phyloP scores from a whole-genome alignment of 2,329 filamentous ascomycete species.

The Ascochyta koolunga region DNA sequence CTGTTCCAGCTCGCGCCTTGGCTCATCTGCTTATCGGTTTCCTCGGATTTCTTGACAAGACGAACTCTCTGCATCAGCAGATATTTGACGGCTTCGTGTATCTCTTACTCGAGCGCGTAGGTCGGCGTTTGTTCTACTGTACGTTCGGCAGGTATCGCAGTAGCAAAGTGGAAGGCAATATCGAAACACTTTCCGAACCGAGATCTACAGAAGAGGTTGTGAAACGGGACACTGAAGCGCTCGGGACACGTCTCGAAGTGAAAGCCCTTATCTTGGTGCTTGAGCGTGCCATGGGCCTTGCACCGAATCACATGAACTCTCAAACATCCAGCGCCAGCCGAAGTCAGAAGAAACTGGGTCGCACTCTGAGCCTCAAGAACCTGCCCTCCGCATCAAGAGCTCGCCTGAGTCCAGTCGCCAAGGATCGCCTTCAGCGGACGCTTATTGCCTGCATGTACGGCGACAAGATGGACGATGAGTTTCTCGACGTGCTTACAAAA shows the following conservation, averaged over 20 bases:
- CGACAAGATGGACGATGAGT: conserved; percentile 44
- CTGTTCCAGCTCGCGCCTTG: conserved; percentile 30
- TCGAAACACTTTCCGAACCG: conserved; percentile 21
- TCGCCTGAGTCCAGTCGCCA: conserved; percentile 45
- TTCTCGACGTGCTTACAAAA: conserved; percentile 51
- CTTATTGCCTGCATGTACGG: conserved; percentile 54
- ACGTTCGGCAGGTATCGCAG: conserved; percentile 46
- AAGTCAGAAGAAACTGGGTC: conserved; percentile 16
- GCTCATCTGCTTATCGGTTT: conserved; percentile 47
- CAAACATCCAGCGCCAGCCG: conserved; percentile 5
- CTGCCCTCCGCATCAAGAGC: conserved; percentile 36
- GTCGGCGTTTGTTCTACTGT: conserved; percentile 47
- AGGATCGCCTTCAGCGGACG: conserved; percentile 53
- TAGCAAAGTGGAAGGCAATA: conserved; percentile 35
- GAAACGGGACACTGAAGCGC: conserved; percentile 28
- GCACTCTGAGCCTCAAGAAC: conserved; percentile 34
- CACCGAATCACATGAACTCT: conserved; percentile 45
- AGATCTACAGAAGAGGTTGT: conserved; percentile 7
- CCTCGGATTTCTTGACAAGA: conserved; percentile 46
- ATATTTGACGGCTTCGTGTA: conserved; percentile 55
- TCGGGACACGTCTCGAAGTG: conserved; percentile 43
- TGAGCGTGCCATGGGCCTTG: conserved; percentile 48
- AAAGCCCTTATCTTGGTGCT: conserved; percentile 52
- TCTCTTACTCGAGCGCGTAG: conserved; percentile 48
- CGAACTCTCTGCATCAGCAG: conserved; percentile 42